A percentile compares a stretch with the other conserved stretches of the same genome.
These are phyloP conservation scores for Zanthoxylum bungeanum DNA, from an alignment of 345 rosid species.

Conservation along the genomic window DNA sequence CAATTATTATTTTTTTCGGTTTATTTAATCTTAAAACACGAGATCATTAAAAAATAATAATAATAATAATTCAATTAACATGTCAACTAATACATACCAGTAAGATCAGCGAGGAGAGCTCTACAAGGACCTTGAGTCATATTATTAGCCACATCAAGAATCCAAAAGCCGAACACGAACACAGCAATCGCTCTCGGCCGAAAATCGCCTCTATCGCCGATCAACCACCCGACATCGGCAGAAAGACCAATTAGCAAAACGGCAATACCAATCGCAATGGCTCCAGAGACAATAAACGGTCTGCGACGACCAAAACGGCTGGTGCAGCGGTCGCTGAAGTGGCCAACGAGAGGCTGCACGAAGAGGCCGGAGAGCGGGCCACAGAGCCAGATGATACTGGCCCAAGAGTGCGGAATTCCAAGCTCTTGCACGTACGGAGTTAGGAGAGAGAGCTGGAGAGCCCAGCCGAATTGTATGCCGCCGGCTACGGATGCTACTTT, in stretches of 20 bases:
- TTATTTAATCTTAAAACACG: constrained; percentile 1
- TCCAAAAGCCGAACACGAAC: constrained; percentile 90
- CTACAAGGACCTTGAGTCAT: constrained; percentile 95
- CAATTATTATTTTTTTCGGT: constrained; percentile 2
- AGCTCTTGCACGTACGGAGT: constrained; percentile 98
- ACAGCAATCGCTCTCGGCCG: constrained; percentile 74
- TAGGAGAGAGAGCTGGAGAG: constrained; percentile 87
- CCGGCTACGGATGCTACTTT: constrained; percentile 89
- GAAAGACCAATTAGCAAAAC: constrained; percentile 76
- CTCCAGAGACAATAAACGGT: constrained; percentile 73
- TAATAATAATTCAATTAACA: not conserved
- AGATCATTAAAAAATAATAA: not conserved
- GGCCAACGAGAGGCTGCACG: constrained; percentile 93
- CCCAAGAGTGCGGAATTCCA: constrained; percentile 96
- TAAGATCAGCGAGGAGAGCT: constrained; percentile 95
- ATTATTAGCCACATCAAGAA: constrained; percentile 87
- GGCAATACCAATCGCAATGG: constrained; percentile 48
- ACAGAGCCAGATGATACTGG: constrained; percentile 94
- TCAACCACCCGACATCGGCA: constrained; percentile 86
- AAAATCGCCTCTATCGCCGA: constrained; percentile 58
- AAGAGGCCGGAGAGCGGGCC: constrained; percentile 91
- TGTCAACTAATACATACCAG: constrained; percentile 65
- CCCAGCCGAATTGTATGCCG: constrained; percentile 99
- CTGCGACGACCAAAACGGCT: constrained; percentile 90
- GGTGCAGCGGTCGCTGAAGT: constrained; percentile 79